A percentile compares a stretch with the other conserved stretches of the same genome.
These are phyloP conservation scores for Hygrophila difformis DNA, from an alignment of 257 asterid species.

Conservation along the genomic window DNA sequence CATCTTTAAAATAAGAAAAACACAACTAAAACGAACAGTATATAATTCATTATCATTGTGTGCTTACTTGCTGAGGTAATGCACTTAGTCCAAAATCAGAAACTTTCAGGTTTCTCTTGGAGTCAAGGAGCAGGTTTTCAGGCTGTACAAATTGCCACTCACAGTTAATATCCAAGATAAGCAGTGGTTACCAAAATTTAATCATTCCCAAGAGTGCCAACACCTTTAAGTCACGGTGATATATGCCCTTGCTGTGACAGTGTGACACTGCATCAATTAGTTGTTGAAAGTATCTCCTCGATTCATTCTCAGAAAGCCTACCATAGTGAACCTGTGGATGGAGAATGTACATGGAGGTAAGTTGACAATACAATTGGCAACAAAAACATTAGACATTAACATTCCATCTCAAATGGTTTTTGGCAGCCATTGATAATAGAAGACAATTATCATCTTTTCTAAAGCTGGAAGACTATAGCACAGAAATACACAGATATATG, in stretches of 20 bases:
- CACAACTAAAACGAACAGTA: not conserved
- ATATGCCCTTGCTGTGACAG: conserved; percentile 92
- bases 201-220: conserved; percentile 14
- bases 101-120: conserved; percentile 73
- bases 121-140: conserved; percentile 93
- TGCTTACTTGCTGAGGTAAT: conserved; percentile 70
- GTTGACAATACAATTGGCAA: not conserved
- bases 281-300: conserved; percentile 85
- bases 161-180: conserved; percentile 19
- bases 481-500: conserved; percentile 5
- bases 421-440: conserved; percentile 1
- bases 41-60: conserved; percentile 1
- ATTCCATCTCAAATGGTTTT: conserved; percentile 5
- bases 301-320: conserved; percentile 67
- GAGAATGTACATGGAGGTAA: conserved; percentile 10
- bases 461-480: not conserved
- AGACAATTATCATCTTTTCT: not conserved
- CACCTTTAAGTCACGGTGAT: conserved; percentile 94
- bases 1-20: not conserved
- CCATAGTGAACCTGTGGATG: conserved; percentile 62
- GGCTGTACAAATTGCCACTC: conserved; percentile 42
- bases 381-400: not conserved
- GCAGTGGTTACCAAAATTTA: conserved; percentile 8
- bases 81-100: conserved; percentile 98
- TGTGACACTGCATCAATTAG: conserved; percentile 85